Conservation (phyloP, 2,329 filamentous ascomycete genomes). For the Leptographium wingfieldii region DNA sequence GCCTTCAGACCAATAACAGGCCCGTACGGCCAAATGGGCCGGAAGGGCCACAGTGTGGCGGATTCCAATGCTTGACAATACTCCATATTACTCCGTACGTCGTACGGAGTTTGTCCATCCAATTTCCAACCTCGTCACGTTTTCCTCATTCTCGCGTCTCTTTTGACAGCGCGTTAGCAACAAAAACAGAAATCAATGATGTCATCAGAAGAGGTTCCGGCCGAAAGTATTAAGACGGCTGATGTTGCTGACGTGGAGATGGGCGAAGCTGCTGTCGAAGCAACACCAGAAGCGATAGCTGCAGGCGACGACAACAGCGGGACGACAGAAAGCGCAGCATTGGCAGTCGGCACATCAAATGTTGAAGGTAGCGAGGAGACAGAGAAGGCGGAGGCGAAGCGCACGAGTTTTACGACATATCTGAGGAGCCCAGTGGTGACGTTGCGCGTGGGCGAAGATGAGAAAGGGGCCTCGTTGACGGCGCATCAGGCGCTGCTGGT, state of each 20-base stretch:
- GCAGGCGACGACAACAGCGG: neutral
- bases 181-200: neutral
- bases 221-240: neutral
- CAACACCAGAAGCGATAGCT: neutral
- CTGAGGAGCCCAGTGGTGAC: conserved; percentile 58
- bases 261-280: neutral
- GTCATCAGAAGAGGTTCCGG: neutral
- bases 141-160: no score
- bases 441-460: conserved; percentile 43
- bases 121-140: no score
- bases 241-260: neutral
- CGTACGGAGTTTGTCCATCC: no score
- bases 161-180: neutral
- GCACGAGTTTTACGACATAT: conserved; percentile 41
- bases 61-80: no score
- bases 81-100: no score
- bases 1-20: no score
- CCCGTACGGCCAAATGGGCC: no score
- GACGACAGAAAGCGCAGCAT: neutral
- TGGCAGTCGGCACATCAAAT: neutral
- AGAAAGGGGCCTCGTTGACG: conserved; percentile 46
- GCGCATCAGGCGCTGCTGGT: conserved; percentile 69
- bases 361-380: neutral
- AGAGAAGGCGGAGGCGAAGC: conserved; percentile 9
- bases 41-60: no score